Evolutionary conservation across 768 basidiomycete genomes (phyloP).

Genomic region (Artomyces pyxidatus): DNA sequence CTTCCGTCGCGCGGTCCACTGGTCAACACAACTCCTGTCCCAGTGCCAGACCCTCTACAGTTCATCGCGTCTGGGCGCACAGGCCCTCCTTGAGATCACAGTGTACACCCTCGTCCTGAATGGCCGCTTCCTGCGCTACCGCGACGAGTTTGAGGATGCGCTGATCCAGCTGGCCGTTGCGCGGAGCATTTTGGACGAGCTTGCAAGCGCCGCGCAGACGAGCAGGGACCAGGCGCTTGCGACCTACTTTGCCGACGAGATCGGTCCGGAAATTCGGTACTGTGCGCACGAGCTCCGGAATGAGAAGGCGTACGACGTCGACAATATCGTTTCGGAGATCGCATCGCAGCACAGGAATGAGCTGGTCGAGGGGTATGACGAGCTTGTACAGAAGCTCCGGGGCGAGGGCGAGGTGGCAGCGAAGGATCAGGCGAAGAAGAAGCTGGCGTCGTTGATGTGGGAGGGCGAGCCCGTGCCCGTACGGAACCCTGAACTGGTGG

Average conservation of each 20-base stretch:
- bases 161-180: constrained; percentile 74
- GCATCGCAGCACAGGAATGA: constrained; percentile 46
- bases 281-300: constrained; percentile 85
- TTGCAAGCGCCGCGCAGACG: constrained; percentile 54
- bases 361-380: constrained; percentile 57
- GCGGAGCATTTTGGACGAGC: constrained; percentile 59
- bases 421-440: constrained; percentile 38
- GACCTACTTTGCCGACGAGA: constrained; percentile 73
- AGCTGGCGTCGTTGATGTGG: constrained; percentile 60
- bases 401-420: constrained; percentile 30
- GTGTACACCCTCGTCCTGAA: constrained; percentile 76
- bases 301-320: constrained; percentile 72
- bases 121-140: constrained; percentile 75
- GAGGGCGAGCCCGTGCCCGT: constrained; percentile 79
- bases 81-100: constrained; percentile 58
- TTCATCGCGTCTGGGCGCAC: constrained; percentile 42
- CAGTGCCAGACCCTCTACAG: constrained; percentile 60
- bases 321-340: constrained; percentile 61
- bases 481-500: constrained; percentile 86
- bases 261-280: constrained; percentile 86
- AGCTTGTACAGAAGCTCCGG: constrained; percentile 42
- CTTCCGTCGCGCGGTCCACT: constrained; percentile 71
- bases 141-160: constrained; percentile 68
- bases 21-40: constrained; percentile 70
- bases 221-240: constrained; percentile 86